Percentiles rank a stretch among this genome's conserved stretches.
These are phyloP conservation scores for Fraxinus floribunda DNA, from an alignment of 305 asterid species.

Conservation along the genomic window DNA sequence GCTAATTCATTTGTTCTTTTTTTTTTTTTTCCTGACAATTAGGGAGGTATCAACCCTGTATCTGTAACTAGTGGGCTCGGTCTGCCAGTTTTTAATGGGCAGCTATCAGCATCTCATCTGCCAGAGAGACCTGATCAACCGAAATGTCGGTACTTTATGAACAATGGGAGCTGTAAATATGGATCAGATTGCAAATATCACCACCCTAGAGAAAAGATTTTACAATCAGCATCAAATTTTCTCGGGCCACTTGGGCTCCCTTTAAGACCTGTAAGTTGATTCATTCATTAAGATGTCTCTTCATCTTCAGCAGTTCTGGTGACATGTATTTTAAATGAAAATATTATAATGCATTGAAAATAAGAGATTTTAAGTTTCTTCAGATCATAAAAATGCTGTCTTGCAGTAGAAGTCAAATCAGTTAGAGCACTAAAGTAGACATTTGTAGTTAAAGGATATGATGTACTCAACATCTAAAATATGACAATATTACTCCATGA, in stretches of 20 bases:
- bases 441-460: not conserved
- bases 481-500: not conserved
- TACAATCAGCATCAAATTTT: slow-evolving; percentile 39
- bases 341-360: not conserved
- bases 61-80: slow-evolving; percentile 33
- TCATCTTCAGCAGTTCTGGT: slow-evolving; percentile 6
- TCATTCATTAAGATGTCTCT: slow-evolving; percentile 10
- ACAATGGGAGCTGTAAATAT: slow-evolving; percentile 60
- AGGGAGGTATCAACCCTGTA: slow-evolving; percentile 51
- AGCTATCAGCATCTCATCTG: slow-evolving; percentile 38
- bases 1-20: slow-evolving; percentile 2
- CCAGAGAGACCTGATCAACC: slow-evolving; percentile 76
- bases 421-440: not conserved
- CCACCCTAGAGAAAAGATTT: slow-evolving; percentile 58
- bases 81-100: slow-evolving; percentile 44
- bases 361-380: not conserved
- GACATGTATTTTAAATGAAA: not conserved
- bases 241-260: slow-evolving; percentile 70
- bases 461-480: not conserved
- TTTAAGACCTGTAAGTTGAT: slow-evolving; percentile 58
- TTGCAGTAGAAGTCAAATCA: not conserved
- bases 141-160: slow-evolving; percentile 62
- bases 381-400: not conserved
- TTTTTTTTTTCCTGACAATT: slow-evolving; percentile 16
- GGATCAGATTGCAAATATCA: slow-evolving; percentile 67